Percentiles rank a stretch among this genome's conserved stretches.
These are phyloP conservation scores for Ustilago vetiveriae DNA, from an alignment of 1,284 basidiomycete species.

Conservation along the genomic window DNA sequence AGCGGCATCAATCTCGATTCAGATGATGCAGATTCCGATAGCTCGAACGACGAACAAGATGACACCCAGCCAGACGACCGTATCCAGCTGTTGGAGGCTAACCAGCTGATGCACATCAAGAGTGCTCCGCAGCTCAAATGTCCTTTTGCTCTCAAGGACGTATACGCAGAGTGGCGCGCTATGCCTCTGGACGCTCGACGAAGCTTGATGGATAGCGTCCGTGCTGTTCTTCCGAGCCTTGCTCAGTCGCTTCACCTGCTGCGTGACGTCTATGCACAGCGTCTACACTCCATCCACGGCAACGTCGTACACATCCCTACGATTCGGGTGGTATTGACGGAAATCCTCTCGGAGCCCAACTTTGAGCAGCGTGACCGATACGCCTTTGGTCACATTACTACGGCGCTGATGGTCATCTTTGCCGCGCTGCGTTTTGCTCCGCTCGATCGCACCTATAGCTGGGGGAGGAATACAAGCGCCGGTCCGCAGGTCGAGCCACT, in stretches of 20 bases:
- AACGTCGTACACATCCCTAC: slow-evolving; percentile 27
- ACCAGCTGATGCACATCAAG: slow-evolving; percentile 17
- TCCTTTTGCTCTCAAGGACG: slow-evolving; percentile 43
- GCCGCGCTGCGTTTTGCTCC: slow-evolving; percentile 23
- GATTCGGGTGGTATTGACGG: slow-evolving; percentile 22
- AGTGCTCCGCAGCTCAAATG: slow-evolving; percentile 28
- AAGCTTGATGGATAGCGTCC: slow-evolving; percentile 15
- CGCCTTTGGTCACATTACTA: slow-evolving; percentile 24
- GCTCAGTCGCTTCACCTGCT: slow-evolving; percentile 23
- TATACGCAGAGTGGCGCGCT: slow-evolving; percentile 29
- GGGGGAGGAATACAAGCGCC: slow-evolving; percentile 5
- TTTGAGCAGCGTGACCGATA: slow-evolving; percentile 31
- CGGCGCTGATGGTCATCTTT: slow-evolving; percentile 41
- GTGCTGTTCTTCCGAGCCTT: slow-evolving; percentile 16
- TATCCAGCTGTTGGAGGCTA: slow-evolving; percentile 18
- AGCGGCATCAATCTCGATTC: background rate
- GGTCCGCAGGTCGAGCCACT: slow-evolving; percentile 13
- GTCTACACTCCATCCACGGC: slow-evolving; percentile 31
- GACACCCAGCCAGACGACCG: slow-evolving; percentile 11
- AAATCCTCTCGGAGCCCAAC: slow-evolving; percentile 21
- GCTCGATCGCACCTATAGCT: slow-evolving; percentile 25
- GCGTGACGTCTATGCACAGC: slow-evolving; percentile 29
- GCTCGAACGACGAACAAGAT: slow-evolving; percentile 7
- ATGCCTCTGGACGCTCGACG: slow-evolving; percentile 17
- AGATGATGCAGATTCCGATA: slow-evolving; percentile 13